These are phyloP conservation scores for Penicillium dipodomyicola DNA, from an alignment of 495 filamentous ascomycete species.

Conservation along the genomic window DNA sequence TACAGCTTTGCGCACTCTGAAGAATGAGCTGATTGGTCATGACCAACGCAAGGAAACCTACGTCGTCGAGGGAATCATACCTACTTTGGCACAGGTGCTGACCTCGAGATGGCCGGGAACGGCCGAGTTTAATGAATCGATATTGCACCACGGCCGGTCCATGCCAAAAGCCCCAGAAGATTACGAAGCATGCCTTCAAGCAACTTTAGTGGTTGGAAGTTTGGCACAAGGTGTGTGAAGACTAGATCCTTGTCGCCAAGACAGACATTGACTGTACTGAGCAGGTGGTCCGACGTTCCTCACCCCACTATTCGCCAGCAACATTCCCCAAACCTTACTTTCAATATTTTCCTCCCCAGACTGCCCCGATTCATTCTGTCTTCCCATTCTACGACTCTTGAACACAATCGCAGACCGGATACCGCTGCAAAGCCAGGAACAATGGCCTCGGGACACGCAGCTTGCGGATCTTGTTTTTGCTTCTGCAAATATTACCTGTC, in stretches of 20 bases:
- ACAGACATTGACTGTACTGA: constrained; percentile 16
- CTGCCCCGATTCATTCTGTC: constrained; percentile 60
- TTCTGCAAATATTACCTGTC: constrained; percentile 51
- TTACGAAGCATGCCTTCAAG: constrained; percentile 70
- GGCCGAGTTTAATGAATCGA: constrained; percentile 35
- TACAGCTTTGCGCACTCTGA: constrained; percentile 65
- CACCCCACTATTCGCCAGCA: constrained; percentile 64
- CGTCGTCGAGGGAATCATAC: constrained; percentile 67
- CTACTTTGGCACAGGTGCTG: constrained; percentile 63
- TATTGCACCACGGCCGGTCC: constrained; percentile 18
- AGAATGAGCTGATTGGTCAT: constrained; percentile 88
- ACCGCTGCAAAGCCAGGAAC: constrained; percentile 46
- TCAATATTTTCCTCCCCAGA: constrained; percentile 62
- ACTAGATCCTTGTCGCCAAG: background rate
- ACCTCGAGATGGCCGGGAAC: constrained; percentile 32
- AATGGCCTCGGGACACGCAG: constrained; percentile 43
- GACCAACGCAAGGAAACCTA: constrained; percentile 79
- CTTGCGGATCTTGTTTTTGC: constrained; percentile 66
- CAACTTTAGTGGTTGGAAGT: constrained; percentile 75
- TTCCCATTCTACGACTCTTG: constrained; percentile 72
- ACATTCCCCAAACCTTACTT: constrained; percentile 64
- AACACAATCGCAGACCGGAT: constrained; percentile 69
- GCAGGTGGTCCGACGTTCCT: constrained; percentile 81
- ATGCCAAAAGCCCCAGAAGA: constrained; percentile 43
- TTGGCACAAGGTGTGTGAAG: constrained; percentile 70